Evolutionary conservation across 306 rosid genomes (phyloP).

Genomic region (Parietaria judaica): DNA sequence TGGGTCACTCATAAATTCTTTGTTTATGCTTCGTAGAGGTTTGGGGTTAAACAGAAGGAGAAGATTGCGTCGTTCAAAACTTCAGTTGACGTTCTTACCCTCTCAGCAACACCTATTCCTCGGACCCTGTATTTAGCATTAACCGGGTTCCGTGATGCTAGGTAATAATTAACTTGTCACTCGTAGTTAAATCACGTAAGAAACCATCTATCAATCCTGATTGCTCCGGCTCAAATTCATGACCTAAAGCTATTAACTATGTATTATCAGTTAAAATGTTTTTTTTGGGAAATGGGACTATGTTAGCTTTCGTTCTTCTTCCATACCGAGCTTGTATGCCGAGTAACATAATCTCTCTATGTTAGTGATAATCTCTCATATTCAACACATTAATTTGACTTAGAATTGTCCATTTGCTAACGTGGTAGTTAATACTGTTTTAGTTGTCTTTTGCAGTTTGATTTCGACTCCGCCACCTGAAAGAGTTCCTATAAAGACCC

Average conservation of each 20-base stretch:
- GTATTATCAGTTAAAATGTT: too few relatives aligned
- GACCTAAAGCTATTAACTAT: too few relatives aligned
- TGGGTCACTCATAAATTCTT: conserved; percentile 15
- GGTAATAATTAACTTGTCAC: conserved; percentile 42
- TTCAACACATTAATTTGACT: background rate
- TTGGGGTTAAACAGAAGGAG: conserved; percentile 98
- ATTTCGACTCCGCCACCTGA: conserved; percentile 97
- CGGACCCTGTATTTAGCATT: conserved; percentile 92
- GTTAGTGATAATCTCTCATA: background rate
- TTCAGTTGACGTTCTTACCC: conserved; percentile 85
- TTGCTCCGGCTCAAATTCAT: too few relatives aligned
- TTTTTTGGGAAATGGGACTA: too few relatives aligned
- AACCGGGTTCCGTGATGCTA: conserved; percentile 96
- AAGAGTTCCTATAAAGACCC: conserved; percentile 87
- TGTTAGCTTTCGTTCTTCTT: too few relatives aligned
- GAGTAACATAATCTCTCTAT: too few relatives aligned
- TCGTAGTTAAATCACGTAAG: background rate
- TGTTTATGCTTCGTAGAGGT: conserved; percentile 49
- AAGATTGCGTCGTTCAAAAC: conserved; percentile 91
- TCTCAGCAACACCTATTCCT: conserved; percentile 93
- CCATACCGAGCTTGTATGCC: too few relatives aligned
- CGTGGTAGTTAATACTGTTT: conserved; percentile 6
- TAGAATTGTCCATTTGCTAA: conserved; percentile 15
- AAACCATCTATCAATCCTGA: too few relatives aligned
- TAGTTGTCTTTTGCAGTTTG: conserved; percentile 48